Evolutionary conservation across 345 rosid species (phyloP).

Genomic region (Eucalyptus tenuipes): DNA sequence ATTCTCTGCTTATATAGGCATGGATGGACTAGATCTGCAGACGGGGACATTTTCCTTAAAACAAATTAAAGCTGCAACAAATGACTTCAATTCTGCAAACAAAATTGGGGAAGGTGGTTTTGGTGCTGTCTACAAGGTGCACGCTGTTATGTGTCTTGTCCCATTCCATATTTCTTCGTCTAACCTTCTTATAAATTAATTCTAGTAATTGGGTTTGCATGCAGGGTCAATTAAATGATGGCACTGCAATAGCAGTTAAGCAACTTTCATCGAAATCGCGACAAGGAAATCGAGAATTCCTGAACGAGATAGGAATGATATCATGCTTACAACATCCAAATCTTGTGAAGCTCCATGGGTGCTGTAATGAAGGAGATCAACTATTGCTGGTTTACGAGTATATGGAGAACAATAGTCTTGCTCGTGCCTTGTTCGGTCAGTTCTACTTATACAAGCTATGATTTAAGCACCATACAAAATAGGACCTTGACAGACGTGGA

Average conservation of each 20-base stretch:
- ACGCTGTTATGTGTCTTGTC: background rate
- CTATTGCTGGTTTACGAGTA: constrained; percentile 47
- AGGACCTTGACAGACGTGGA: background rate
- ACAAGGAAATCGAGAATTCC: constrained; percentile 66
- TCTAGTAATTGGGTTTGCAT: background rate
- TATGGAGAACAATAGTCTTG: constrained; percentile 60
- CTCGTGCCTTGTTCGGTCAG: constrained; percentile 49
- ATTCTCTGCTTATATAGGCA: background rate
- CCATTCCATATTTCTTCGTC: background rate
- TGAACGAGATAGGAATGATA: constrained; percentile 59
- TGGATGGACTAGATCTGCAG: constrained; percentile 11
- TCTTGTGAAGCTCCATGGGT: constrained; percentile 58
- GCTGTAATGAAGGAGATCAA: constrained; percentile 54
- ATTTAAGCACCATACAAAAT: background rate
- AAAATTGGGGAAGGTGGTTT: constrained; percentile 45
- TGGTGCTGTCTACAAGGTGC: constrained; percentile 36
- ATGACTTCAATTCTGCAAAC: constrained; percentile 16
- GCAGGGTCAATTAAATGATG: constrained; percentile 38
- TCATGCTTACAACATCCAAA: constrained; percentile 68
- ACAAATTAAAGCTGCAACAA: constrained; percentile 30
- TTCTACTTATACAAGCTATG: background rate
- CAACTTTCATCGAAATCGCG: constrained; percentile 61
- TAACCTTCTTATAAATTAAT: background rate
- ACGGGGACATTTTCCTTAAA: constrained; percentile 20
- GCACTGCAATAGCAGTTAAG: constrained; percentile 53